Base-by-base conservation (phyloP, 2,329 filamentous ascomycete species). In the Geosmithia putterillii region DNA sequence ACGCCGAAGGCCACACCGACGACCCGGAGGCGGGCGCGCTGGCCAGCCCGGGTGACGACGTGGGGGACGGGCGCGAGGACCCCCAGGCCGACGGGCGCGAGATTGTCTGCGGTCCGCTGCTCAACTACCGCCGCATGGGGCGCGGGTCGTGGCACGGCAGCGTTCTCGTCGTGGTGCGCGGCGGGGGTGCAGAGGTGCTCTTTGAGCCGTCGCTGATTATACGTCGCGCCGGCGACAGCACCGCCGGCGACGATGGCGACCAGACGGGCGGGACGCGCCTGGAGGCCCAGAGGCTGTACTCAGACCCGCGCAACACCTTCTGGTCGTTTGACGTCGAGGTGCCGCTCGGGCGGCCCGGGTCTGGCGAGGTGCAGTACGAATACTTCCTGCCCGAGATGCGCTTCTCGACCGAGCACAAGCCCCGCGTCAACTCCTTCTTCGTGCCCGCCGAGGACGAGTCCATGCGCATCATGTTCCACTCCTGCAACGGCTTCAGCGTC, bases 391-490 rank as follows among this genome's bases (percentile, higher is more conserved):
- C 78, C 7, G 74, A 74, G 14, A 65, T 92, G 55, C 71, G 69
- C 40, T 82, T 81, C 55, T 65, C 70, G 42, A 74, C 73, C 50
- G 63, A 68, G 35, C 69, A 68, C 49, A 76, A 78, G 57, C 69
- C 71, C 7, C 67, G 65, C 46, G 63, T 59, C 67, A 94, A 73
- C 65, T 76, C 51, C 41, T 98, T 98, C 63, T 94, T 83, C 71
- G 78, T 96, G 4, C 90, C 92, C 12, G 86, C 85, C 12, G 70
- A 73, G 45, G 76, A 79, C 38, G 82, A 95, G 62, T 85, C 86
- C 4, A 96, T 98, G 90, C 87, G 94, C 57, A 85, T 95, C 57
- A 94, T 96, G 86, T 98, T 95, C 64, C 85, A 95, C 67, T 95
- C 86, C 45, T 95, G 92, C 67, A 98, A 98, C 61, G 94, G 92